Evolutionary conservation across 768 basidiomycete species (phyloP).

Genomic region (Lanmaoa rubissima): DNA sequence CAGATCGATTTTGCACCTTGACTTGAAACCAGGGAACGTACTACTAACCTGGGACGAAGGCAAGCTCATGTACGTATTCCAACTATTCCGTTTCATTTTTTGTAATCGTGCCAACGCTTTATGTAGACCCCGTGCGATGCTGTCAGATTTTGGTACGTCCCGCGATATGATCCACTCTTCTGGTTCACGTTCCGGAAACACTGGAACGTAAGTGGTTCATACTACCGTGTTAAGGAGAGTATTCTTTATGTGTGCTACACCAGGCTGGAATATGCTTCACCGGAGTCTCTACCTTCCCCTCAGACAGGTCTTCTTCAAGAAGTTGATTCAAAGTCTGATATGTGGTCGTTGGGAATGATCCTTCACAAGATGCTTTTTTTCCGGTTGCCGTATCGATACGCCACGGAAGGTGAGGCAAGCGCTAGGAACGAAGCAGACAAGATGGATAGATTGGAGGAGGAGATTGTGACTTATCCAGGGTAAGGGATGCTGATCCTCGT

Average conservation of each 20-base stretch:
- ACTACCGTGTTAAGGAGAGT: background rate
- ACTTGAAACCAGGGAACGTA: slow-evolving; percentile 93
- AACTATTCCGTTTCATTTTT: background rate
- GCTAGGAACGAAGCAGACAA: slow-evolving; percentile 56
- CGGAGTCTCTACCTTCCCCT: slow-evolving; percentile 77
- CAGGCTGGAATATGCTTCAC: slow-evolving; percentile 85
- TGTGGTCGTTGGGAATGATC: slow-evolving; percentile 98
- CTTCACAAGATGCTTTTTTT: slow-evolving; percentile 93
- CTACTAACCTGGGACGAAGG: slow-evolving; percentile 91
- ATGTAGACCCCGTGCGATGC: slow-evolving; percentile 83
- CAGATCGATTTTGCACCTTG: slow-evolving; percentile 85
- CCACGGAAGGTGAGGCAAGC: slow-evolving; percentile 55
- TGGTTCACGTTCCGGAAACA: slow-evolving; percentile 80
- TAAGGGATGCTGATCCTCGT: slow-evolving; percentile 31
- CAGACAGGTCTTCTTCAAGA: slow-evolving; percentile 63
- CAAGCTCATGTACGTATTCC: slow-evolving; percentile 59
- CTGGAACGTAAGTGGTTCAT: slow-evolving; percentile 73
- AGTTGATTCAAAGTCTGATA: slow-evolving; percentile 86
- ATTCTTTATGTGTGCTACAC: background rate
- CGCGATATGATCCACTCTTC: slow-evolving; percentile 81
- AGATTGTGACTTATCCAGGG: slow-evolving; percentile 76
- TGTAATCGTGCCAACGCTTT: background rate
- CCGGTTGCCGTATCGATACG: slow-evolving; percentile 78
- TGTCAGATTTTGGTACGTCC: slow-evolving; percentile 94
- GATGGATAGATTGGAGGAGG: slow-evolving; percentile 65